These are phyloP conservation scores for Eucalyptus polybractea DNA, from an alignment of 345 rosid genomes.

Conservation along the genomic window DNA sequence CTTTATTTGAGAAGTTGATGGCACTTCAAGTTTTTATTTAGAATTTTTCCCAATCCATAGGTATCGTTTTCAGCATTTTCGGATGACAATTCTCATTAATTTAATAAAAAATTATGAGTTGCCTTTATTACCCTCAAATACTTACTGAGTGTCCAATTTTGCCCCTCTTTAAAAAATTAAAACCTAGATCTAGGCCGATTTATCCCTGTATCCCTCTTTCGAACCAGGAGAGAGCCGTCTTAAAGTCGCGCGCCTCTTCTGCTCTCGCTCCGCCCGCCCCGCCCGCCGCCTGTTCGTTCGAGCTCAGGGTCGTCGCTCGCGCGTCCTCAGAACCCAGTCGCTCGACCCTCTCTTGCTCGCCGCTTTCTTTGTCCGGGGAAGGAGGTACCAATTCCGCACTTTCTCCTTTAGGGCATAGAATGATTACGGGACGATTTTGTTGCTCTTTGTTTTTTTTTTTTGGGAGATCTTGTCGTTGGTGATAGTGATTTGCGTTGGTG, in stretches of 20 bases:
- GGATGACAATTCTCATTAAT: neutral
- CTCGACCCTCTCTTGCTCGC: neutral
- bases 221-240: neutral
- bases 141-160: neutral
- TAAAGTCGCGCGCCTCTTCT: neutral
- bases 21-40: rapidly evolving
- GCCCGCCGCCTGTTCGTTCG: neutral
- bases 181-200: neutral
- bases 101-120: neutral
- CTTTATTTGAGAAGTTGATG: neutral
- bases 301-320: neutral
- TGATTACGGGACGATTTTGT: neutral
- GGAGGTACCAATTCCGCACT: neutral
- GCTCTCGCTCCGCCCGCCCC: neutral
- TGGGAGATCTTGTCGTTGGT: neutral
- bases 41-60: no score
- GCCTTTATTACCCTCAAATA: neutral
- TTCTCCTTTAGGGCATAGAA: neutral
- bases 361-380: neutral
- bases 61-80: neutral
- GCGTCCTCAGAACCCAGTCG: neutral
- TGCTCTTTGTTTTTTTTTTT: neutral
- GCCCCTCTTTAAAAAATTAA: neutral
- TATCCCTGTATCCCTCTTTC: rapidly evolving
- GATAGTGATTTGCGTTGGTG: neutral